These are phyloP conservation scores for Lentinula aciculospora DNA, from an alignment of 768 basidiomycete species.

Conservation along the genomic window DNA sequence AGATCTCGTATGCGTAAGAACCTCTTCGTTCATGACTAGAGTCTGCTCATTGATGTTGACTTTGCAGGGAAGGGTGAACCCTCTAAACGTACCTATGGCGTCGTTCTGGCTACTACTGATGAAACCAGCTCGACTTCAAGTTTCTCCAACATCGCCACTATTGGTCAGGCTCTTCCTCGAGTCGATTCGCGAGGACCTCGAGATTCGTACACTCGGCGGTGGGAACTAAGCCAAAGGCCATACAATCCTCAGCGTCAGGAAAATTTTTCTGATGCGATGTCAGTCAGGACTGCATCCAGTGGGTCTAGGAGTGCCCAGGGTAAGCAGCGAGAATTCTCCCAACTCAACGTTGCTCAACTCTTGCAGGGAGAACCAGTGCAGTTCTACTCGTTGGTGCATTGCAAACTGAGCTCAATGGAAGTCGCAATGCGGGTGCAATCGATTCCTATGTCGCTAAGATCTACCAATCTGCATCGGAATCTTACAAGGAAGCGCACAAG, in stretches of 20 bases:
- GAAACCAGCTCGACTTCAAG: background rate
- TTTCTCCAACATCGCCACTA: background rate
- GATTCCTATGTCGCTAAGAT: constrained; percentile 17
- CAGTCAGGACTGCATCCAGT: background rate
- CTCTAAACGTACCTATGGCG: background rate
- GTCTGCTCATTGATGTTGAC: background rate
- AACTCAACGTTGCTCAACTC: background rate
- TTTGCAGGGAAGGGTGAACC: background rate
- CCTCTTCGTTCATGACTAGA: background rate
- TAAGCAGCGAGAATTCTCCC: background rate
- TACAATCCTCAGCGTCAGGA: background rate
- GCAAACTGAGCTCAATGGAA: constrained; percentile 17
- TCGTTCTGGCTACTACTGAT: background rate
- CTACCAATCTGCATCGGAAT: constrained; percentile 14
- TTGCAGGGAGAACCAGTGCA: constrained; percentile 13
- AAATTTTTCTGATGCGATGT: background rate
- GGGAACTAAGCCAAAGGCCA: background rate
- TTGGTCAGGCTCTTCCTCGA: background rate
- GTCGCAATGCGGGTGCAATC: constrained; percentile 16
- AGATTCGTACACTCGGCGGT: background rate
- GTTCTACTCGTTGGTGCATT: constrained; percentile 19
- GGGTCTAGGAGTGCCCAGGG: background rate
- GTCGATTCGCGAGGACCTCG: background rate
- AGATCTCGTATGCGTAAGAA: background rate
- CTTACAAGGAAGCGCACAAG: constrained; percentile 19